Conservation (phyloP, 495 filamentous ascomycete genomes). For the Neurospora africana region DNA sequence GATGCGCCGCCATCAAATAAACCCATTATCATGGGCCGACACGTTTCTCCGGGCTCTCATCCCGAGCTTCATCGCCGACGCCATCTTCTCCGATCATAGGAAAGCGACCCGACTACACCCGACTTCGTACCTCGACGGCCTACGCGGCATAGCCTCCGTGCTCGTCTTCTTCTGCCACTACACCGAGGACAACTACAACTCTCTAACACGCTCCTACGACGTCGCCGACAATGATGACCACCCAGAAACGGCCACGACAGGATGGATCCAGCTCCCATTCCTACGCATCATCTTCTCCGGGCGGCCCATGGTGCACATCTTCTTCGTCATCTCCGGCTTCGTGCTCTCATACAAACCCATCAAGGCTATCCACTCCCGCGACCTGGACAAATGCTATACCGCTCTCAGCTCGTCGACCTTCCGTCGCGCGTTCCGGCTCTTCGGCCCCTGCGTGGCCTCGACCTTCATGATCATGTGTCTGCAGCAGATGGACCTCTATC, state of each 20-base stretch:
- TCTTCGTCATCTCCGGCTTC: conserved; percentile 65
- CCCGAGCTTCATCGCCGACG: conserved; percentile 24
- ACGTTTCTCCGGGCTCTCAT: conserved; percentile 16
- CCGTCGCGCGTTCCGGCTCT: conserved; percentile 52
- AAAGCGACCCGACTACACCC: conserved; percentile 23
- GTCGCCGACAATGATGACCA: conserved; percentile 34
- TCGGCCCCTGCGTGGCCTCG: conserved; percentile 48
- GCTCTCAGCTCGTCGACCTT: conserved; percentile 51
- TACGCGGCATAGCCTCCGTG: conserved; percentile 45
- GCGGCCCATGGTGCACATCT: conserved; percentile 61
- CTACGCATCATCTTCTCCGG: conserved; percentile 53
- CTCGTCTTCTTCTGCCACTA: conserved; percentile 42
- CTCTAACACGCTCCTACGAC: conserved; percentile 28
- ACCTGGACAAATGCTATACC: conserved; percentile 24
- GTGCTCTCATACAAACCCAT: conserved; percentile 57
- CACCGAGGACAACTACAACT: conserved; percentile 32
- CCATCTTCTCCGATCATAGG: conserved; percentile 21
- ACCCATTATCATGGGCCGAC: background rate
- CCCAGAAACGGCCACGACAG: conserved; percentile 8
- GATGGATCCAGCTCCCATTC: conserved; percentile 51
- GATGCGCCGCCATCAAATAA: background rate
- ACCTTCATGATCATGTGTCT: conserved; percentile 45
- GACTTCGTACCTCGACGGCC: conserved; percentile 44
- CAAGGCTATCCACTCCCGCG: conserved; percentile 43
- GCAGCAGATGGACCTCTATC: conserved; percentile 37